Evolutionary conservation across 371 early-diverging fungal genomes (phyloP), one percentile per base, ranked within the genome.

Genomic region (Cokeromyces recurvatus): DNA sequence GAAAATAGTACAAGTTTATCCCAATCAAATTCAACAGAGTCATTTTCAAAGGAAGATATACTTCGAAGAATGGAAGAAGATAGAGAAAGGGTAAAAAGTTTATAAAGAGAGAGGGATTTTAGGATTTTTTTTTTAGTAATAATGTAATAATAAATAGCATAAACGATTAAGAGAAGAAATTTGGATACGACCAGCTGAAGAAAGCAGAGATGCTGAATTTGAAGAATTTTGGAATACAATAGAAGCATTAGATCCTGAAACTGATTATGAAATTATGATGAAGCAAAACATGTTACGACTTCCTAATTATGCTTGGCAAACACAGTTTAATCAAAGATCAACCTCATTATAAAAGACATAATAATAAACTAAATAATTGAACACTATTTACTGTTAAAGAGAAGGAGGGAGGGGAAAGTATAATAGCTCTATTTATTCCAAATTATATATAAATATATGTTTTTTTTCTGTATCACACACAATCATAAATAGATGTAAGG

Each of bases 1-100:
- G n/a, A n/a, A n/a, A n/a, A n/a, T n/a, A n/a, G n/a, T n/a, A n/a
- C n/a, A n/a, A n/a, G n/a, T n/a, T n/a, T 50, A 49, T 32, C 51
- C 53, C 58, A 38, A 22, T 40, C 39, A 32, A 49, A 59, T 51
- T 34, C 34, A 8, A 39, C 35, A 12, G 71, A 74, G 32, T 68
- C 71, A 43, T 68, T 80, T 55, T 61, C 77, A 14, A 78, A 74
- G 46, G 68, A 78, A 38, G 88, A 89, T 36, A 85, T 89, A 14
- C 38, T 87, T 45, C 68, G 74, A 35, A 74, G 88, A 22, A 88
- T 89, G 68, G 90, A 89, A 48, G 87, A 89, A 55, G 90, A 89
- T 49, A 69, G 90, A 44, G 88, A 89, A 54, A 70, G 87, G 49
- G 73, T 73, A 62, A 58, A 53, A 17, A 15, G 20, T 7, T 19